Evolutionary conservation across 139 green algal genomes (phyloP).

Genomic region (Picochlorum sp.): DNA sequence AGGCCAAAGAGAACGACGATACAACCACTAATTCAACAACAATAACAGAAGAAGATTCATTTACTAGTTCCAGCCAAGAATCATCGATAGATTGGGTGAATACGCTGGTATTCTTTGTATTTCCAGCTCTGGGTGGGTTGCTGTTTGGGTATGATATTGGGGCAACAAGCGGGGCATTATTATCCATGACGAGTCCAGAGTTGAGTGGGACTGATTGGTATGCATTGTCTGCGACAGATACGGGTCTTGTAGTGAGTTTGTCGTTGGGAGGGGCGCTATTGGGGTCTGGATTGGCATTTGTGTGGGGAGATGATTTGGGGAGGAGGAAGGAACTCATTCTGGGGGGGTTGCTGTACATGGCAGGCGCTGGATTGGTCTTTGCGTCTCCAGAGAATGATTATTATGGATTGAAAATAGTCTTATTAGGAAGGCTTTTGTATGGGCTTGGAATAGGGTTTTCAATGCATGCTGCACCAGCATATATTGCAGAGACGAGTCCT

Average conservation of each 20-base stretch:
- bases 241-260: slow-evolving; percentile 60
- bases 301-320: slow-evolving; percentile 66
- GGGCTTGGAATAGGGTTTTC: slow-evolving; percentile 85
- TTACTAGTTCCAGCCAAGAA: too few relatives aligned
- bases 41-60: too few relatives aligned
- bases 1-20: too few relatives aligned
- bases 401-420: slow-evolving; percentile 12
- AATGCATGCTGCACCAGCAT: slow-evolving; percentile 89
- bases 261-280: slow-evolving; percentile 72
- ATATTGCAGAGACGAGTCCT: slow-evolving; percentile 83
- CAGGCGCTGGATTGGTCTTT: slow-evolving; percentile 11
- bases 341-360: slow-evolving; percentile 61
- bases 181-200: slow-evolving; percentile 46
- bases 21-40: too few relatives aligned
- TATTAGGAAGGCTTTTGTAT: slow-evolving; percentile 54
- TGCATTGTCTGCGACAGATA: slow-evolving; percentile 40
- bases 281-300: slow-evolving; percentile 55
- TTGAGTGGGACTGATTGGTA: slow-evolving; percentile 60
- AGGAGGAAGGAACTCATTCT: slow-evolving; percentile 66
- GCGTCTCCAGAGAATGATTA: not conserved
- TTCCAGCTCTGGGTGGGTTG: slow-evolving; percentile 56
- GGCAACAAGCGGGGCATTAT: slow-evolving; percentile 66
- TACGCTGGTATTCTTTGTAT: slow-evolving; percentile 42
- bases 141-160: slow-evolving; percentile 85
- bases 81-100: slow-evolving; percentile 20